Evolutionary conservation across 441 rosid species (phyloP).

Genomic region (Jatropha podagrica): DNA sequence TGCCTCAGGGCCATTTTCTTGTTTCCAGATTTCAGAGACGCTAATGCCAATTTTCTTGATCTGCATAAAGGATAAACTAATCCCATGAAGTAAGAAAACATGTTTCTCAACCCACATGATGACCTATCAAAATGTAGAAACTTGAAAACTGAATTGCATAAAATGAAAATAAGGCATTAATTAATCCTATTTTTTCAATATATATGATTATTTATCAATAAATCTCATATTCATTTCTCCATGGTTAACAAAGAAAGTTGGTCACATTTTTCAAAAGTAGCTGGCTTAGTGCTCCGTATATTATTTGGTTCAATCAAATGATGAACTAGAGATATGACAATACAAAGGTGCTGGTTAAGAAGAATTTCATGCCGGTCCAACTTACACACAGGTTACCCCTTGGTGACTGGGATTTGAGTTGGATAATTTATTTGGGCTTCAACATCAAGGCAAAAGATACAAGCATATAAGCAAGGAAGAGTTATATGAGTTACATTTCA

Average conservation of each 20-base stretch:
- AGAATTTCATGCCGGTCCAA: neutral
- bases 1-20: conserved; percentile 72
- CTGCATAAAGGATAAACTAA: conserved; percentile 35
- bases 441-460: neutral
- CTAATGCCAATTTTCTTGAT: conserved; percentile 61
- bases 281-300: neutral
- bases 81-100: conserved; percentile 9
- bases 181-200: neutral
- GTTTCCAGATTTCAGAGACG: conserved; percentile 65
- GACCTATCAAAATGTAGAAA: neutral
- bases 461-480: conserved; percentile 19
- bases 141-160: neutral
- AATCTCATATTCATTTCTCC: neutral
- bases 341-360: neutral
- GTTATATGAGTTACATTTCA: conserved; percentile 48
- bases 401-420: neutral
- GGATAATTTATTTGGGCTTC: conserved; percentile 1
- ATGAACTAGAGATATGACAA: neutral
- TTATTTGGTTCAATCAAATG: neutral
- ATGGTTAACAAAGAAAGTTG: neutral
- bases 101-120: neutral
- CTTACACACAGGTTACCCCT: too few species aligned
- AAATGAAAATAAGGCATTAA: neutral
- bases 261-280: neutral
- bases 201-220: neutral